These are phyloP conservation scores for Akebia trifoliata DNA, from an alignment of 164 flowering plant genomes.

Conservation along the genomic window DNA sequence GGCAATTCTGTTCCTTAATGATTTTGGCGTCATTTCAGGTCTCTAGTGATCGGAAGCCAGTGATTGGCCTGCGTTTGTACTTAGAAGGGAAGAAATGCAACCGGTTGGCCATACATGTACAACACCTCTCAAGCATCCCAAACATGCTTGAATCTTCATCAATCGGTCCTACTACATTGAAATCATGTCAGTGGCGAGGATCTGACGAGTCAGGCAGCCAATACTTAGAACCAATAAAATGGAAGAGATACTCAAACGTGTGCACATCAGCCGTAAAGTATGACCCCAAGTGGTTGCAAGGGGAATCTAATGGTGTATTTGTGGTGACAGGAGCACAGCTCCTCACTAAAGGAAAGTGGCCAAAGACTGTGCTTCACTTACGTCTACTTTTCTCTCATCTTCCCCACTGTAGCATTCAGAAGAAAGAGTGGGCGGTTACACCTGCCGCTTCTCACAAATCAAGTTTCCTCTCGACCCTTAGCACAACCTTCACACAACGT, in stretches of 20 bases:
- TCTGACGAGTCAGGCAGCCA: conserved; percentile 49
- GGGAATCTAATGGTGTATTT: conserved; percentile 42
- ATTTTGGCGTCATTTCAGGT: conserved; percentile 38
- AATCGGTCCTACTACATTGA: conserved; percentile 7
- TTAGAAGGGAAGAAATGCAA: conserved; percentile 85
- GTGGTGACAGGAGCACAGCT: conserved; percentile 90
- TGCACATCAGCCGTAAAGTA: conserved; percentile 66
- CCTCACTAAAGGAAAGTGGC: conserved; percentile 62
- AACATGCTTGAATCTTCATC: conserved; percentile 32
- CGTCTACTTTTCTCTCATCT: conserved; percentile 61
- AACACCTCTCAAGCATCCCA: conserved; percentile 79
- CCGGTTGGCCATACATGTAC: conserved; percentile 69
- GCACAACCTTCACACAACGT: conserved; percentile 54
- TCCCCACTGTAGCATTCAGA: conserved; percentile 58
- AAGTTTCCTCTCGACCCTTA: conserved; percentile 50
- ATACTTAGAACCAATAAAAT: conserved; percentile 59
- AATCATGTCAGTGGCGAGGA: conserved; percentile 60
- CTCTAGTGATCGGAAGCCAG: conserved; percentile 58
- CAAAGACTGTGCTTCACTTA: conserved; percentile 69
- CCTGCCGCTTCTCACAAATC: conserved; percentile 59
- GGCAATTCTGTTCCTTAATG: background rate
- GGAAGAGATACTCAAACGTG: conserved; percentile 65
- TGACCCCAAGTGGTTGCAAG: conserved; percentile 61
- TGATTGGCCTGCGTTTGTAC: conserved; percentile 70
- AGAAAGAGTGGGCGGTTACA: conserved; percentile 63